phyloP scores from a whole-genome alignment of 164 flowering plant species.

The Stephania japonica region DNA sequence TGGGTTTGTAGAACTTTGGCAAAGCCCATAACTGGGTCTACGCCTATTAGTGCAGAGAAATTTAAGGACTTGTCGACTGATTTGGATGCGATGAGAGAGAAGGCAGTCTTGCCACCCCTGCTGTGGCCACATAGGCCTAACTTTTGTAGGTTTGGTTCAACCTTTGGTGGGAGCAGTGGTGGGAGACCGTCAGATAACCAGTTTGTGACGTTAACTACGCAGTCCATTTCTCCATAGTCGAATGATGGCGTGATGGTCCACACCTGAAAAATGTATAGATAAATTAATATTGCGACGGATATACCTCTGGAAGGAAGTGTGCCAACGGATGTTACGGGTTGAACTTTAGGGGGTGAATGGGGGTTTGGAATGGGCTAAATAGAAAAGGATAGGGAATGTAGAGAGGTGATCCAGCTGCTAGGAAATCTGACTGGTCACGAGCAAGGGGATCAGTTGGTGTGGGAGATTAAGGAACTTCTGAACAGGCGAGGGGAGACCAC shows the following conservation, averaged over 20 bases:
- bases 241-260: conserved; percentile 8
- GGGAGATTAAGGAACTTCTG: no score
- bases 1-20: conserved; percentile 1
- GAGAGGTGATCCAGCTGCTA: no score
- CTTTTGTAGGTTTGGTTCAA: conserved; percentile 22
- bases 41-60: conserved; percentile 33
- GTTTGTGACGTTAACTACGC: conserved; percentile 25
- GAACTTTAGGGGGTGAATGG: no score
- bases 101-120: conserved; percentile 52
- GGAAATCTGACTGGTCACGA: no score
- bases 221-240: conserved; percentile 21
- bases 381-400: no score
- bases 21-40: conserved; percentile 50
- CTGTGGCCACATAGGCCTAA: conserved; percentile 47
- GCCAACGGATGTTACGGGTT: no score
- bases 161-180: conserved; percentile 20
- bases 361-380: no score
- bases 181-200: conserved; percentile 39
- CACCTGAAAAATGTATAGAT: conserved; percentile 16
- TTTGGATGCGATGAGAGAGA: conserved; percentile 33
- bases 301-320: no score
- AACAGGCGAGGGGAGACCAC: no score
- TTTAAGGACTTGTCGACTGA: conserved; percentile 5
- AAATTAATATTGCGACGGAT: no score
- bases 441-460: no score